These are phyloP conservation scores for Suillus hirtellus DNA, from an alignment of 768 basidiomycete species.

Conservation along the genomic window DNA sequence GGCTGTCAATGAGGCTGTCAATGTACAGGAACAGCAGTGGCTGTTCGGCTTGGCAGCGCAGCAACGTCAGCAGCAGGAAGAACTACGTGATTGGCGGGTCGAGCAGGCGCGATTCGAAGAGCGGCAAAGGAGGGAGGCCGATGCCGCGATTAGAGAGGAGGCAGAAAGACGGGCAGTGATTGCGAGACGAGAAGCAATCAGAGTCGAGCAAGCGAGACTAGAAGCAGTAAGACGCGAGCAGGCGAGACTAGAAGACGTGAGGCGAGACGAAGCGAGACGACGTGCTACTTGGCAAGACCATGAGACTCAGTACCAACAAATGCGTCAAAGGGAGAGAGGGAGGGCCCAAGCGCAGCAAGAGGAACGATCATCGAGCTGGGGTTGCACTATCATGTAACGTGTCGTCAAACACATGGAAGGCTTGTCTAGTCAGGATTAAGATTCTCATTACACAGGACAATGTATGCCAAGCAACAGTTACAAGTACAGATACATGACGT, in stretches of 20 bases:
- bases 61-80: slow-evolving; percentile 14
- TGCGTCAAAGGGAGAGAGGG: background rate
- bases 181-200: no score
- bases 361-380: slow-evolving; percentile 18
- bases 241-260: background rate
- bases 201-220: background rate
- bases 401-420: background rate
- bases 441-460: slow-evolving; percentile 9
- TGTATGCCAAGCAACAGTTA: slow-evolving; percentile 3
- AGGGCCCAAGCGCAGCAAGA: slow-evolving; percentile 6
- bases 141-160: background rate
- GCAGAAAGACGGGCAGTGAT: background rate
- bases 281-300: background rate
- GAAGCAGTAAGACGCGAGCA: background rate
- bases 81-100: background rate
- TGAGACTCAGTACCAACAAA: background rate
- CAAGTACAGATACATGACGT: slow-evolving; percentile 17
- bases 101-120: slow-evolving; percentile 8
- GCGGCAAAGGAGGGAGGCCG: slow-evolving; percentile 1
- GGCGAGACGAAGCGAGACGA: background rate
- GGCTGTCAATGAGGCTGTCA: slow-evolving; percentile 9
- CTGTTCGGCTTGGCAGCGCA: slow-evolving; percentile 17
- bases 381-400: slow-evolving; percentile 27
- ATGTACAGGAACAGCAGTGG: slow-evolving; percentile 25
- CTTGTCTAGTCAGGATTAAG: background rate